These are phyloP conservation scores for Phytophthora tubulina DNA, from an alignment of 352 stramenopile species.

Conservation along the genomic window DNA sequence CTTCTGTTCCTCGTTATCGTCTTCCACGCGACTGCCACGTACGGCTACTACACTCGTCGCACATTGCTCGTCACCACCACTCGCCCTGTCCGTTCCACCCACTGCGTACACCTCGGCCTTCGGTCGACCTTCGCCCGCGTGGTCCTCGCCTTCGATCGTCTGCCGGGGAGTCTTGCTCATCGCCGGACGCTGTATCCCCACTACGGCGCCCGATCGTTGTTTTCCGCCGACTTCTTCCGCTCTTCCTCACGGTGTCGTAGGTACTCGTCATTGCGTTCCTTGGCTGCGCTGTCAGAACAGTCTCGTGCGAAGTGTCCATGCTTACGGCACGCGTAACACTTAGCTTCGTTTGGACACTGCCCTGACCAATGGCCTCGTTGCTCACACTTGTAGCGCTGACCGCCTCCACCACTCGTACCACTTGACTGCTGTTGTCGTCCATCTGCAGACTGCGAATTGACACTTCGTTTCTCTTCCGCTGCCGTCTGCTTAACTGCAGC, in stretches of 20 bases:
- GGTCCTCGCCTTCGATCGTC: not conserved
- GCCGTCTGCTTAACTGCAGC: not conserved
- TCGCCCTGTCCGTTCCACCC: not conserved
- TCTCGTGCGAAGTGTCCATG: constrained; percentile 10
- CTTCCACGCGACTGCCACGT: not conserved
- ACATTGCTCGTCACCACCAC: no score
- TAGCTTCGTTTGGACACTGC: not conserved
- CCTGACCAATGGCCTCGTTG: not conserved
- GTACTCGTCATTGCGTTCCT: not conserved
- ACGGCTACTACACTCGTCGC: no score
- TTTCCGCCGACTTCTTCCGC: not conserved
- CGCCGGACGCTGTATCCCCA: not conserved
- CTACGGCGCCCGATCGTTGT: not conserved
- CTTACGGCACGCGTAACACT: not conserved
- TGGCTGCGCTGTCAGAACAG: not conserved
- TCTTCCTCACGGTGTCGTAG: not conserved
- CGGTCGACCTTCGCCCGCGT: not conserved
- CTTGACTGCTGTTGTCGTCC: no score
- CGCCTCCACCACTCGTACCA: no score
- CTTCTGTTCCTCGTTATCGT: not conserved
- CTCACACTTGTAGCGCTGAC: not conserved
- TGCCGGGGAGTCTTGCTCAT: not conserved
- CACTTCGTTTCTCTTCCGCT: not conserved
- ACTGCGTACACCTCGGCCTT: no score
- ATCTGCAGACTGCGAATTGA: no score